Conservation (phyloP, 257 asterid genomes). For the Solanum ossicruentum region DNA sequence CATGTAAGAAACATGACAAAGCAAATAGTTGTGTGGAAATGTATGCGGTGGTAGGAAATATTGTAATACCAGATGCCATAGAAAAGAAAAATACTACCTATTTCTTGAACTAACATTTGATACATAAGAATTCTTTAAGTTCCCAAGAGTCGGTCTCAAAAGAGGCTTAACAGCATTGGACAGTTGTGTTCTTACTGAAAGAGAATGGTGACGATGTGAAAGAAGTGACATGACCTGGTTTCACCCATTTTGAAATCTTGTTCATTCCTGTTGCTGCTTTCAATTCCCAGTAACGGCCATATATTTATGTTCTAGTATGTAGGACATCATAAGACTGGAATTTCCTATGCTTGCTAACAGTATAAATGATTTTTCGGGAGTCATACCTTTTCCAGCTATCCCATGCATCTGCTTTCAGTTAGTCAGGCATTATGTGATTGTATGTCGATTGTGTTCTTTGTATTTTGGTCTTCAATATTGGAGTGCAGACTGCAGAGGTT, state of each 20-base stretch:
- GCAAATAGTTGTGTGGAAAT: neutral
- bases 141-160: neutral
- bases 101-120: neutral
- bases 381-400: neutral
- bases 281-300: neutral
- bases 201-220: neutral
- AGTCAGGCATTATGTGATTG: neutral
- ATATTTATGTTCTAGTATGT: neutral
- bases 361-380: neutral
- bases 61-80: neutral
- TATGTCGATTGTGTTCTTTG: neutral
- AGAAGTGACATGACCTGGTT: neutral
- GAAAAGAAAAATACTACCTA: neutral
- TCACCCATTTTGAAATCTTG: neutral
- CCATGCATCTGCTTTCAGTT: neutral
- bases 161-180: neutral
- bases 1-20: neutral
- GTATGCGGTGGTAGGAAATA: neutral
- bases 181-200: neutral
- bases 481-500: neutral
- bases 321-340: neutral
- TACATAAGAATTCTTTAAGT: neutral
- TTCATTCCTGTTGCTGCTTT: neutral
- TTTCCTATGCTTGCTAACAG: neutral
- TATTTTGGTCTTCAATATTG: neutral